Percentiles rank a stretch among this genome's conserved stretches.
Conservation (phyloP, 2,329 filamentous ascomycete genomes). For the Clarireedia monteithiana region DNA sequence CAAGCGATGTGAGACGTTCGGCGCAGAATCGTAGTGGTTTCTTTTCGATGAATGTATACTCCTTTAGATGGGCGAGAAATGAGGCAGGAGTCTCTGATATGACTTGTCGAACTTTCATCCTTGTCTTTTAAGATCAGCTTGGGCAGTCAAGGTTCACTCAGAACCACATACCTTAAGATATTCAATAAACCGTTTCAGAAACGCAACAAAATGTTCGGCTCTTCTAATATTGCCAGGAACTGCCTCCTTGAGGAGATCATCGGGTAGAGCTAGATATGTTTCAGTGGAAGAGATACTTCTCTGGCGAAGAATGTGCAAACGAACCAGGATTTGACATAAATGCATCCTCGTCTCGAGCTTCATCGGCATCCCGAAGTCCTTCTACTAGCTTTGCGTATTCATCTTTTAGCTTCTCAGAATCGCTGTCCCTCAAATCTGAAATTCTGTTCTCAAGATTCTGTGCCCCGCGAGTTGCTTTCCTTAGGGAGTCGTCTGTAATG, state of each 20-base stretch:
- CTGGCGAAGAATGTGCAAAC: neutral
- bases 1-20: constrained; percentile 86
- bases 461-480: constrained; percentile 84
- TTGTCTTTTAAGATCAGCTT: constrained; percentile 48
- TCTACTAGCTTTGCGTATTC: constrained; percentile 96
- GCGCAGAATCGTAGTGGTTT: constrained; percentile 93
- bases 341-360: constrained; percentile 84
- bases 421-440: constrained; percentile 88
- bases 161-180: constrained; percentile 62
- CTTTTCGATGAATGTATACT: constrained; percentile 95
- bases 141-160: constrained; percentile 1
- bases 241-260: constrained; percentile 90
- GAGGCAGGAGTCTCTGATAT: constrained; percentile 95
- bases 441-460: constrained; percentile 88
- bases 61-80: constrained; percentile 85
- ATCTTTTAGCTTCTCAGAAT: constrained; percentile 86
- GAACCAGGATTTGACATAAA: constrained; percentile 85
- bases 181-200: constrained; percentile 93
- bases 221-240: constrained; percentile 93
- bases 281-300: constrained; percentile 7
- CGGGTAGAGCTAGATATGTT: constrained; percentile 61
- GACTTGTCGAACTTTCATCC: constrained; percentile 96
- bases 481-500: constrained; percentile 86
- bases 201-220: constrained; percentile 92
- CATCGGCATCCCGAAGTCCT: constrained; percentile 78